phyloP scores from a whole-genome alignment of 331 rosid species.

The Quercus phellos region DNA sequence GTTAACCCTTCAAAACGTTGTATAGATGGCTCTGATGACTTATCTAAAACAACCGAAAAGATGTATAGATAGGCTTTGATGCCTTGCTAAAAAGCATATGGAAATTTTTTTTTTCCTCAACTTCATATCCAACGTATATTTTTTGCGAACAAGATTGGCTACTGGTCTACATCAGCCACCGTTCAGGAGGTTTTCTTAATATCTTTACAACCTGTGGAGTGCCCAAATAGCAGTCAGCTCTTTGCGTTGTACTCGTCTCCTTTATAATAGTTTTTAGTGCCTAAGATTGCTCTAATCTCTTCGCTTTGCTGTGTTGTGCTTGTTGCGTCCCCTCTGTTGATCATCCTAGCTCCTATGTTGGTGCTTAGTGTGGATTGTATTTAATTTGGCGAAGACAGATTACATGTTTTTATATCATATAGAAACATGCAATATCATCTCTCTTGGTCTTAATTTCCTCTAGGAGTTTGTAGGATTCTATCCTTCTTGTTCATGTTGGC shows the following conservation, averaged over 20 bases:
- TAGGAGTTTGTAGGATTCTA: too few species aligned
- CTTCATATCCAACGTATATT: neutral
- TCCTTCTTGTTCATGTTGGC: too few species aligned
- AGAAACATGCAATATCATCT: too few species aligned
- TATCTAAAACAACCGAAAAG: conserved; percentile 8
- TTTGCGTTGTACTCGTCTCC: neutral
- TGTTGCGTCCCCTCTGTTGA: too few species aligned
- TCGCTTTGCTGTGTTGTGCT: too few species aligned
- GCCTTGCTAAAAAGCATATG: conserved; percentile 24
- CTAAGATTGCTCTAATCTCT: too few species aligned
- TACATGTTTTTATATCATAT: too few species aligned
- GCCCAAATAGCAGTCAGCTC: neutral
- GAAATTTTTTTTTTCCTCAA: neutral
- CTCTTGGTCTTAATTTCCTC: too few species aligned
- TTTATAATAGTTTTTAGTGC: too few species aligned
- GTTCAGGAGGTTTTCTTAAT: neutral
- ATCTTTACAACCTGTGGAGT: neutral
- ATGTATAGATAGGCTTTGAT: conserved; percentile 28
- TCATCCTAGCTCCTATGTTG: too few species aligned
- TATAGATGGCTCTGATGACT: conserved; percentile 43
- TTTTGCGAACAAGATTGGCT: neutral
- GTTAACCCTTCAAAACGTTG: conserved; percentile 21
- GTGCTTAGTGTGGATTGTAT: too few species aligned
- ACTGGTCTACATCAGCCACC: neutral
- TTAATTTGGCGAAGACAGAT: too few species aligned